These are phyloP conservation scores for Exophiala sideris DNA, from an alignment of 2,329 filamentous ascomycete species.

Conservation along the genomic window DNA sequence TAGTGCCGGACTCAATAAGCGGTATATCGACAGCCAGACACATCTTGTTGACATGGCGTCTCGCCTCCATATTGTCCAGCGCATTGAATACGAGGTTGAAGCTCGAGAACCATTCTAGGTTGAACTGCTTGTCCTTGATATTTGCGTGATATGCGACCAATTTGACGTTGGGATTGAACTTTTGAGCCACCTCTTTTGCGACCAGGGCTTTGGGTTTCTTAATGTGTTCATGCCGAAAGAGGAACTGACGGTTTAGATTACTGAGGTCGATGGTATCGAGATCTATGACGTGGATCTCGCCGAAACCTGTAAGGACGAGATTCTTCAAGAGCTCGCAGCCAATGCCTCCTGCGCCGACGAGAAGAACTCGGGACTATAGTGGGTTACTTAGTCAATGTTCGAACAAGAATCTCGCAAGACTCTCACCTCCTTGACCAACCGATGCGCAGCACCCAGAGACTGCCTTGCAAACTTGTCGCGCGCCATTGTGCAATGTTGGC, in stretches of 20 bases:
- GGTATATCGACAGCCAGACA: slow-evolving; percentile 87
- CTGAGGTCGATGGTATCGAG: slow-evolving; percentile 97
- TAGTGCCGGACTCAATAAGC: slow-evolving; percentile 93
- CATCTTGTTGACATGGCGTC: slow-evolving; percentile 96
- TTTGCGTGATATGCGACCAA: slow-evolving; percentile 90
- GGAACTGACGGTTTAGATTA: slow-evolving; percentile 95
- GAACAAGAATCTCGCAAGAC: not conserved
- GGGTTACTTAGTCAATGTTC: slow-evolving; percentile 7
- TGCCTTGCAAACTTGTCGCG: slow-evolving; percentile 53
- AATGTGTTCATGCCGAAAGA: slow-evolving; percentile 95
- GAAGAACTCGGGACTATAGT: slow-evolving; percentile 74
- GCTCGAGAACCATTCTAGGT: slow-evolving; percentile 75
- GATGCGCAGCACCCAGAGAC: slow-evolving; percentile 67
- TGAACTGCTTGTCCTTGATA: slow-evolving; percentile 86
- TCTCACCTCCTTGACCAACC: slow-evolving; percentile 65
- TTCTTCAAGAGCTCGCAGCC: slow-evolving; percentile 98
- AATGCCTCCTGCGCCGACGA: slow-evolving; percentile 95
- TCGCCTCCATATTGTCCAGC: slow-evolving; percentile 88
- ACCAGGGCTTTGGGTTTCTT: slow-evolving; percentile 95
- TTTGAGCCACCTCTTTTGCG: slow-evolving; percentile 84
- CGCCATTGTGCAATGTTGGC: slow-evolving; percentile 32
- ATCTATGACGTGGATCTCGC: slow-evolving; percentile 90
- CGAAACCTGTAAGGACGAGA: slow-evolving; percentile 85
- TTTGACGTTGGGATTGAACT: slow-evolving; percentile 84
- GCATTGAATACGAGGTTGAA: slow-evolving; percentile 95